Evolutionary conservation across 768 basidiomycete genomes (phyloP), one percentile per base, ranked within the genome.

Genomic region (Albatrellus ellisii): DNA sequence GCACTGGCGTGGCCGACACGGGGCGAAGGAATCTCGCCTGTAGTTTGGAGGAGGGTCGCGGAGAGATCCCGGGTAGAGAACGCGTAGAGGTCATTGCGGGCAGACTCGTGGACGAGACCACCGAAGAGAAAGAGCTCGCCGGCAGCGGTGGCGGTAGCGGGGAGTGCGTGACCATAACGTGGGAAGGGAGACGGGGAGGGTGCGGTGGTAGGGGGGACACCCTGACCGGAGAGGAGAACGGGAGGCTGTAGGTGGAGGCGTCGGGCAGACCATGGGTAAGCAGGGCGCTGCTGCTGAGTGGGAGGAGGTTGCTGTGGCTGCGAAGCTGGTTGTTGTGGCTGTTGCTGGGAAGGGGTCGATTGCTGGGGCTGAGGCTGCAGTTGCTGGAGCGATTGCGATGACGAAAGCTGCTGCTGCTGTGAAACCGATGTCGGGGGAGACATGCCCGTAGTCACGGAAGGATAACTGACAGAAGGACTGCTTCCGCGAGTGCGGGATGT

Each of bases 51-150:
- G 9, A 90, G 69, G 9, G 77, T 78, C 6, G 88, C 82, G 12
- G 82, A 73, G 45, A 88, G 70, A 49, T 88, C 80, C 31, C 78
- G 70, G 3, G 81, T 76, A 28, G 79, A 80, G 56, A 98, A 79
- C n/a, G 86, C 65, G 60, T 94, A 98, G 22, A 99, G 68, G 63
- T 99, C 95, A 61, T 95, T 95, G 39, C 80, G 73, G 26, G 91
- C 81, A 7, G 73, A 63, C 56, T 98, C 94, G 28, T 83, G 75
- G 12, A 98, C 91, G 46, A 99, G 82, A 48, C 95, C 95, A 47
- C 95, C 95, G 50, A 99, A 99, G 47, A 99, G 71, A 62, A 89
- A 92, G 48, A 99, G 77, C 52, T 98, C 91, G 6, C 95, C 95
- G 5, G 68, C 70, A n/a, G 73, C 56, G 18, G 79, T 81, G 2